A percentile compares a stretch with the other conserved stretches of the same genome.
phyloP scores from a whole-genome alignment of 148 eudicot genomes.

The Diospyros lotus region DNA sequence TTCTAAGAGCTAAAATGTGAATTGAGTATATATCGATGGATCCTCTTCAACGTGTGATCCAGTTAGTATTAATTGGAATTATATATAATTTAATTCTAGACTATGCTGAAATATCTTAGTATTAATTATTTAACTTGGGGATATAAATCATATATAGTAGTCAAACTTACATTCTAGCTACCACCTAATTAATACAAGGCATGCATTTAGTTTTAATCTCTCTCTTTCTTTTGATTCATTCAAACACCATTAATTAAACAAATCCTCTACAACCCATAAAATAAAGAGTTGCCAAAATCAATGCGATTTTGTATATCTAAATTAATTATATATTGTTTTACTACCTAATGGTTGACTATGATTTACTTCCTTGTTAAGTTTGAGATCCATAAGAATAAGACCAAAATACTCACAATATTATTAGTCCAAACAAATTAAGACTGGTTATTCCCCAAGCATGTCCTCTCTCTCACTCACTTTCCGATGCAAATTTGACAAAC shows the following conservation, averaged over 20 bases:
- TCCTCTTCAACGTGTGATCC: no score
- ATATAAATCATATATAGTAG: no score
- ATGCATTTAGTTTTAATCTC: neutral
- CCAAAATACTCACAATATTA: no score
- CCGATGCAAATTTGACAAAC: slow-evolving; percentile 1
- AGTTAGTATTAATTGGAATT: no score
- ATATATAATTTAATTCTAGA: no score
- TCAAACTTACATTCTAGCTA: no score
- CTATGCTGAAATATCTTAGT: no score
- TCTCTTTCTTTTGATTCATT: neutral
- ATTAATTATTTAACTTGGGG: no score
- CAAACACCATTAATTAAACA: neutral
- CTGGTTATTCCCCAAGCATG: slow-evolving; percentile 10
- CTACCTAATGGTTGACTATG: slow-evolving; percentile 15
- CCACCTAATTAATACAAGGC: neutral
- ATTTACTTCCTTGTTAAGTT: slow-evolving; percentile 9
- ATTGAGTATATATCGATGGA: no score
- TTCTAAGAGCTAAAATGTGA: no score
- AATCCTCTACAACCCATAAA: neutral
- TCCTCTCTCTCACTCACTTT: neutral
- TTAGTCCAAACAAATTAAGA: neutral
- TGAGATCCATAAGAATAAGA: neutral
- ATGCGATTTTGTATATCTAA: neutral
- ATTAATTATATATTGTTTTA: neutral
- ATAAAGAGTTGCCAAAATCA: slow-evolving; percentile 2